phyloP scores from a whole-genome alignment of 129 eudicot genomes.

The Solidago caesia region DNA sequence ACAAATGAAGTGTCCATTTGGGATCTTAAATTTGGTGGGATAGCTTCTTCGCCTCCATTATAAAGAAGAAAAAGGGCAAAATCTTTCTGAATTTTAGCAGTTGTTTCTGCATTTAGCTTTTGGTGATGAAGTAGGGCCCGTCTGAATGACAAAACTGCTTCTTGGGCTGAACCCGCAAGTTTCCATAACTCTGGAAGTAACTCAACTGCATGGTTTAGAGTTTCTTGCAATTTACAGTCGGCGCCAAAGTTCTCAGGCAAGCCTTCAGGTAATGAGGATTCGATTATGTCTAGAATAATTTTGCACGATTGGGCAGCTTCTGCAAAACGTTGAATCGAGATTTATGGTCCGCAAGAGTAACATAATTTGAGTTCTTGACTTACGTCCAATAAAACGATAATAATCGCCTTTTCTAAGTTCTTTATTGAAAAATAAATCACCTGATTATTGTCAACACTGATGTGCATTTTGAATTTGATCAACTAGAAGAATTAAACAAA shows the following conservation, averaged over 20 bases:
- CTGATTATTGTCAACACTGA: too few relatives aligned
- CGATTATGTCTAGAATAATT: conserved; percentile 79
- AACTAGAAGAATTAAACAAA: too few relatives aligned
- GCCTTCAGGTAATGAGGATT: conserved; percentile 90
- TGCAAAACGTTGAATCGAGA: not conserved
- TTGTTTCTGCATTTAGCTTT: conserved; percentile 62
- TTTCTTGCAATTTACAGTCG: conserved; percentile 95
- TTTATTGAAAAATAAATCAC: too few relatives aligned
- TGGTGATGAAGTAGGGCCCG: conserved; percentile 79
- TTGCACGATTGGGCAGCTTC: conserved; percentile 96
- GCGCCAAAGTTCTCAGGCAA: conserved; percentile 75
- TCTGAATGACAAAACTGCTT: conserved; percentile 74
- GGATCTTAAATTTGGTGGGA: conserved; percentile 68
- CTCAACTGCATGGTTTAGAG: conserved; percentile 75
- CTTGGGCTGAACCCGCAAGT: conserved; percentile 71
- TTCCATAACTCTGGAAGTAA: conserved; percentile 93
- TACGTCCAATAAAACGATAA: not conserved
- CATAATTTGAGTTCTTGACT: not conserved
- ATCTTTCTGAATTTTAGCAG: conserved; percentile 77
- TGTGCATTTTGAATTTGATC: too few relatives aligned
- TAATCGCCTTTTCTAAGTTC: not conserved
- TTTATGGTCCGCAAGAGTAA: not conserved
- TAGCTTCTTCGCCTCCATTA: conserved; percentile 69
- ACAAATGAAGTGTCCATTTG: conserved; percentile 78
- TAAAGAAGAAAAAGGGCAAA: conserved; percentile 86